Evolutionary conservation across 2,329 filamentous ascomycete genomes (phyloP).

Genomic region (Colletotrichum sp.): DNA sequence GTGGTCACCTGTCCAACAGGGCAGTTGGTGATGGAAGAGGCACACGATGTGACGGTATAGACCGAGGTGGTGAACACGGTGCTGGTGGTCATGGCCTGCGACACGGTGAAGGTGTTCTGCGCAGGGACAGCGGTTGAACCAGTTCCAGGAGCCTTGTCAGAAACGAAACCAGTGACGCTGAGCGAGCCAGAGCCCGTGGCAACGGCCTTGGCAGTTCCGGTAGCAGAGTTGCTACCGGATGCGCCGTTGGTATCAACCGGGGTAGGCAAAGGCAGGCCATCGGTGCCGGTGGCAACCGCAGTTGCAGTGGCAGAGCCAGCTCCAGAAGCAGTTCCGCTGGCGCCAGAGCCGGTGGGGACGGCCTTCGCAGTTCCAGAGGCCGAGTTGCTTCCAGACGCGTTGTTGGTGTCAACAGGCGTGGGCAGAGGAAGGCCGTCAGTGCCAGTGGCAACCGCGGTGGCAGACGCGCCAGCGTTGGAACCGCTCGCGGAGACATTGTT

Average conservation of each 20-base stretch:
- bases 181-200: not conserved
- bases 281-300: not conserved
- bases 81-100: slow-evolving; percentile 26
- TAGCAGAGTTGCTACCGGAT: not conserved
- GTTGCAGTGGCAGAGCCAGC: not conserved
- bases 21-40: slow-evolving; percentile 38
- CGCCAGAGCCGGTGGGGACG: not conserved
- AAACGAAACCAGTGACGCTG: not conserved
- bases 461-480: slow-evolving; percentile 8
- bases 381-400: not conserved
- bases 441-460: not conserved
- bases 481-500: slow-evolving; percentile 12
- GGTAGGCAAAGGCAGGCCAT: not conserved
- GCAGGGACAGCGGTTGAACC: not conserved
- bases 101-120: not conserved
- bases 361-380: not conserved
- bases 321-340: not conserved
- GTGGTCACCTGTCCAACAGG: slow-evolving; percentile 41
- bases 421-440: not conserved
- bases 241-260: not conserved
- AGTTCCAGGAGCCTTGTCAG: slow-evolving; percentile 9
- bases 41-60: slow-evolving; percentile 50
- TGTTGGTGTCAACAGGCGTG: not conserved
- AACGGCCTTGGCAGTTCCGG: not conserved
- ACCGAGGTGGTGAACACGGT: slow-evolving; percentile 38